phyloP scores from a whole-genome alignment of 2,329 filamentous ascomycete species.

The Verticillium alfalfae region DNA sequence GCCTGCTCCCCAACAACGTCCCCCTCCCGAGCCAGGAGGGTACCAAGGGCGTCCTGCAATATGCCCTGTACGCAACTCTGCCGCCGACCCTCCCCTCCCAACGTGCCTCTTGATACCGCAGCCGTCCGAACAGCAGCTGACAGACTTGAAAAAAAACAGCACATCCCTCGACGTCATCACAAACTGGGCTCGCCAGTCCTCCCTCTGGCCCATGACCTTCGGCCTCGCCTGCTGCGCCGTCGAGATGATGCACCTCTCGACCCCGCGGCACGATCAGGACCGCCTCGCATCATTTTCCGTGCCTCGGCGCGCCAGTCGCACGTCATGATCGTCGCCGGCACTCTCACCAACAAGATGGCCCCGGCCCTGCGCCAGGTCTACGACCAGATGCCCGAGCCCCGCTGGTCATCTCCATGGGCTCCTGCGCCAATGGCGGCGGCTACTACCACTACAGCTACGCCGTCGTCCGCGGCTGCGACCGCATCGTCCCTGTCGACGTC shows the following conservation, averaged over 20 bases:
- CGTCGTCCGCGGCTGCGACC: constrained; percentile 66
- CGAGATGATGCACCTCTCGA: constrained; percentile 90
- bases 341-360: constrained; percentile 94
- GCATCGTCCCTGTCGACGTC: constrained; percentile 73
- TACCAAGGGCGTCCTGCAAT: constrained; percentile 77
- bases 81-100: background rate
- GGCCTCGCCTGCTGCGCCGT: constrained; percentile 83
- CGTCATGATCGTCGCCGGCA: constrained; percentile 91
- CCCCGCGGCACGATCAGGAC: constrained; percentile 85
- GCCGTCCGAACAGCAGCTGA: no score
- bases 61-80: constrained; percentile 65
- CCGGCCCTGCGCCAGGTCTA: constrained; percentile 86
- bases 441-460: constrained; percentile 86
- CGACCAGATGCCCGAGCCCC: constrained; percentile 90
- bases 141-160: constrained; percentile 29
- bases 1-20: constrained; percentile 56
- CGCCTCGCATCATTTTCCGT: constrained; percentile 83
- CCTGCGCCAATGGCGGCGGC: constrained; percentile 77
- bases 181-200: constrained; percentile 82
- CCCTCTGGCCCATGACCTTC: constrained; percentile 85
- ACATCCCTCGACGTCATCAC: constrained; percentile 73
- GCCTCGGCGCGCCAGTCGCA: constrained; percentile 83
- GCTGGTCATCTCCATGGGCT: constrained; percentile 81
- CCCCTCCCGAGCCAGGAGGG: constrained; percentile 71
- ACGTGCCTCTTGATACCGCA: background rate